Base-by-base conservation (phyloP, 2,329 filamentous ascomycete species). In the Exophiala dermatitidis region DNA sequence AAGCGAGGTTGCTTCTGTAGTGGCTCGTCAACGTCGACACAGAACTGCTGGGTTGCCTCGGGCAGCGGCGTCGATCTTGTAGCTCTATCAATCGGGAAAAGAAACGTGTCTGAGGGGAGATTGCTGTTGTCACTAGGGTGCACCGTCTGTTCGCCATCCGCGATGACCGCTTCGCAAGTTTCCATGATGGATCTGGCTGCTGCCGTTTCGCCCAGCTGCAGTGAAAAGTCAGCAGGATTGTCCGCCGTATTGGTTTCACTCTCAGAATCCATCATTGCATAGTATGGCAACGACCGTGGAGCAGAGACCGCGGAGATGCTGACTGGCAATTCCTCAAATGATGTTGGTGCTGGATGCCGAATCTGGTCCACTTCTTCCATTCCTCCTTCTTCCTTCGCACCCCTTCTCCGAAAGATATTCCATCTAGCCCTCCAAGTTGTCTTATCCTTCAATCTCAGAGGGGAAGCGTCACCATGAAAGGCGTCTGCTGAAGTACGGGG, bases 381-480 rank as follows among this genome's bases (percentile, higher is more conserved):
- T 3, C 48, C 31, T 30, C 52, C 57, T 31, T 55, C 50, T 33
- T 46, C 34, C 9, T 54, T 49, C 2, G 50, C 31, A 34, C 52
- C 57, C 54, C 56, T 69, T 64, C 68, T 72, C 49, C 82, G 78
- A 54, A 83, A 82, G 58, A 83, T 80, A 60, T 80, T 82, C 79
- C 78, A 82, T 66, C 73, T 74, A 56, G 53, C 40, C 51, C 48
- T 62, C 42, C 57, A 53, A 37, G 48, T 34, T 42, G 54, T 63
- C 41, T 56, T 62, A n/a, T 56, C 48, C 40, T 52, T 46, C 37
- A 52, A 44, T 37, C 53, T 50, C 48, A 55, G 48, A 2, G 52
- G 36, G 4, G 19, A 41, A 26, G 52, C n/a, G 46, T 60, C 60
- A 31, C 47, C 42, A 19, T 50, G 48, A 31, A 44, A 52, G 9